Evolutionary conservation across 371 early-diverging fungal genomes (phyloP).

Genomic region (Thermomucor indicae-seudaticae): DNA sequence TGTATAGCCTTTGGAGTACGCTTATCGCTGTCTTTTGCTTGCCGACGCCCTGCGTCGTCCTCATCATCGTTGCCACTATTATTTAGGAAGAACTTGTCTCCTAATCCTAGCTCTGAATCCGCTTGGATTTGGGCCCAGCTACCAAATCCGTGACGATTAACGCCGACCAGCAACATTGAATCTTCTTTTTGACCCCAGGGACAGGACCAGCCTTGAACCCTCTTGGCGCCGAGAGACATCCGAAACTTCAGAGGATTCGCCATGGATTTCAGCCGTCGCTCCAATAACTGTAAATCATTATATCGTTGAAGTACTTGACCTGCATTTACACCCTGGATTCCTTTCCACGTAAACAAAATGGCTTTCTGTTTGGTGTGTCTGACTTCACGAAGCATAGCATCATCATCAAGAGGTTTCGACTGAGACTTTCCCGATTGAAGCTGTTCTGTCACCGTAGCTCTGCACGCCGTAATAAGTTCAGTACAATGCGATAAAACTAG

Average conservation of each 20-base stretch:
- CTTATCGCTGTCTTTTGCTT: conserved; percentile 23
- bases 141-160: conserved; percentile 92
- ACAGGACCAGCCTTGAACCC: conserved; percentile 83
- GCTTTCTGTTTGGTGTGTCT: conserved; percentile 72
- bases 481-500: conserved; percentile 52
- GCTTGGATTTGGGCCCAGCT: conserved; percentile 85
- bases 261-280: conserved; percentile 24
- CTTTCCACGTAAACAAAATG: conserved; percentile 73
- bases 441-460: conserved; percentile 60
- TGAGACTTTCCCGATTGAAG: conserved; percentile 25
- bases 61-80: conserved; percentile 34
- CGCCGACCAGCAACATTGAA: conserved; percentile 92
- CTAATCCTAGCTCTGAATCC: conserved; percentile 72
- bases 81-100: conserved; percentile 79
- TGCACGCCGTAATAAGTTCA: conserved; percentile 71
- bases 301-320: conserved; percentile 67
- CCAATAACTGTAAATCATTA: conserved; percentile 45
- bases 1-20: conserved; percentile 81
- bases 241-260: conserved; percentile 50
- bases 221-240: conserved; percentile 67
- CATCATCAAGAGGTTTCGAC: conserved; percentile 24
- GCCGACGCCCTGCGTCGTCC: conserved; percentile 20
- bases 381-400: conserved; percentile 43
- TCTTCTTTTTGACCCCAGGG: conserved; percentile 93
- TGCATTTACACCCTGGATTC: conserved; percentile 82